These are phyloP conservation scores for Phyllostachys edulis DNA, from an alignment of 176 grass and related monocot species.

Conservation along the genomic window DNA sequence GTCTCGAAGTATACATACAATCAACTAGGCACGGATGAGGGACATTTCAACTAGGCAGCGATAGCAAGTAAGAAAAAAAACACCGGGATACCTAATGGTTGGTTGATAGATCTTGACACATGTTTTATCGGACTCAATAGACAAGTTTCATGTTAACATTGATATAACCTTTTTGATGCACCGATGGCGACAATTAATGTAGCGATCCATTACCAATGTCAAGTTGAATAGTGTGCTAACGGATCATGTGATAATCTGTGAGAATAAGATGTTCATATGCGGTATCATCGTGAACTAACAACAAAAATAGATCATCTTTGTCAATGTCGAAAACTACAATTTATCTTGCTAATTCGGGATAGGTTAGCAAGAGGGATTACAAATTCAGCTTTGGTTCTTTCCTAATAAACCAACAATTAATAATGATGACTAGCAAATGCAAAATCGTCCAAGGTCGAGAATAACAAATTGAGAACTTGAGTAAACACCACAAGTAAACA, in stretches of 20 bases:
- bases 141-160: not conserved
- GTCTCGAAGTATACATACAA: too few species aligned
- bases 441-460: not conserved
- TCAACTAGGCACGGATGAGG: too few species aligned
- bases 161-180: conserved; percentile 1
- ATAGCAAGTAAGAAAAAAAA: too few species aligned
- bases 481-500: not conserved
- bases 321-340: conserved; percentile 4
- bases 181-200: not conserved
- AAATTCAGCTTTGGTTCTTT: not conserved
- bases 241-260: conserved; percentile 16
- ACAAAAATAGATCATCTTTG: not conserved
- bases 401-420: not conserved
- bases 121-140: not conserved
- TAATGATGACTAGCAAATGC: not conserved
- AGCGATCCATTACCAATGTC: not conserved
- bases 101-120: not conserved
- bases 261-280: conserved; percentile 14
- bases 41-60: too few species aligned
- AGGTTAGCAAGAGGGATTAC: not conserved
- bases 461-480: not conserved
- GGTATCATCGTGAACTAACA: conserved; percentile 10
- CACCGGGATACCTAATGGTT: not conserved
- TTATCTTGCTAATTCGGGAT: not conserved
- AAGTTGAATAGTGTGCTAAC: not conserved